Evolutionary conservation across 2,329 filamentous ascomycete species (phyloP).

Genomic region (Macroventuria anomochaeta): DNA sequence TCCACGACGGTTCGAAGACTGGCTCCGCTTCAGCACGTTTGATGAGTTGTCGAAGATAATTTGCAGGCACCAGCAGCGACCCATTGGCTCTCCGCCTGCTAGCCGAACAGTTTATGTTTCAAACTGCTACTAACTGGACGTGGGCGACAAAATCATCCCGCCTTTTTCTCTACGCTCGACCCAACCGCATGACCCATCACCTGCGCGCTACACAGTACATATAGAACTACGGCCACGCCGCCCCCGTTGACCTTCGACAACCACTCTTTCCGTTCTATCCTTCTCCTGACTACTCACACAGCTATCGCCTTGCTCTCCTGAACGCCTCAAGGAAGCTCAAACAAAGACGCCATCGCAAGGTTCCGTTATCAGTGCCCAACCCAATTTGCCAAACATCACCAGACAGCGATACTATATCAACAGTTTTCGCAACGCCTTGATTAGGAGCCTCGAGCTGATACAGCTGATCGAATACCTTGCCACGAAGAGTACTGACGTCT

Average conservation of each 20-base stretch:
- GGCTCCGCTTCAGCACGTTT: constrained; percentile 40
- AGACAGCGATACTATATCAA: background rate
- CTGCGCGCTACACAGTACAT: constrained; percentile 39
- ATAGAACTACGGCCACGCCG: constrained; percentile 34
- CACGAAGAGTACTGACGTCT: constrained; percentile 24
- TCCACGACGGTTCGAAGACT: constrained; percentile 25
- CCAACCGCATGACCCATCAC: constrained; percentile 44
- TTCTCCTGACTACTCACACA: background rate
- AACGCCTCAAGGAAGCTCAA: constrained; percentile 12
- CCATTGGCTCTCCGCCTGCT: constrained; percentile 41
- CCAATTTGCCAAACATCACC: constrained; percentile 14
- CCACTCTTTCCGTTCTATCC: background rate
- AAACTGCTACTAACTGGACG: constrained; percentile 42
- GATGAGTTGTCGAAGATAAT: constrained; percentile 48
- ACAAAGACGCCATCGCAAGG: constrained; percentile 31
- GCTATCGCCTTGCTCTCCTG: constrained; percentile 17
- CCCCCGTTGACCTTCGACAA: constrained; percentile 9
- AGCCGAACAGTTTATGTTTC: constrained; percentile 48
- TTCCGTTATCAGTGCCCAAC: constrained; percentile 36
- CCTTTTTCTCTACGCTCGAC: constrained; percentile 32
- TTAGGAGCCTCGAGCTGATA: background rate
- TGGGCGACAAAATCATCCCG: constrained; percentile 45
- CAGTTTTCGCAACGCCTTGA: background rate
- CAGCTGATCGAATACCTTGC: constrained; percentile 15
- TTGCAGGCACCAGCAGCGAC: constrained; percentile 29